These are phyloP conservation scores for Talaromyces sp. DNA, from an alignment of 2,329 filamentous ascomycete species.

Conservation along the genomic window DNA sequence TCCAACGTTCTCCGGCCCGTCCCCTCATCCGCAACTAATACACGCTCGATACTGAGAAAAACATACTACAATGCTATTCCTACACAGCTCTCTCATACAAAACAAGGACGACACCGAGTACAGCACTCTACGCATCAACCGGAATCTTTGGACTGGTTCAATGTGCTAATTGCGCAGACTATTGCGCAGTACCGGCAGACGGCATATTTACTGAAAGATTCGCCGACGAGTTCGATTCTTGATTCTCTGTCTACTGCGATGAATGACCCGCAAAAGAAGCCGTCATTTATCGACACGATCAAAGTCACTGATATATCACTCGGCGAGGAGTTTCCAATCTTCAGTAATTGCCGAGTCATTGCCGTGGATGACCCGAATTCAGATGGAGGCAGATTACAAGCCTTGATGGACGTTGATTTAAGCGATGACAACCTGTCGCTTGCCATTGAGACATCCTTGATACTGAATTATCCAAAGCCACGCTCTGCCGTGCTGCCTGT, in stretches of 20 bases:
- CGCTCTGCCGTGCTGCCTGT: slow-evolving; percentile 86
- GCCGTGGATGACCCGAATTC: slow-evolving; percentile 61
- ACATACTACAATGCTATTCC: slow-evolving; percentile 79
- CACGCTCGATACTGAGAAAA: slow-evolving; percentile 75
- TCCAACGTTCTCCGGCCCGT: slow-evolving; percentile 70
- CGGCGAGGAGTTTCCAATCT: slow-evolving; percentile 96
- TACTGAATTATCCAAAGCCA: slow-evolving; percentile 91
- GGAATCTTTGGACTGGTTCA: slow-evolving; percentile 98
- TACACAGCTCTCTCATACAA: slow-evolving; percentile 34
- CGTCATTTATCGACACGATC: slow-evolving; percentile 90
- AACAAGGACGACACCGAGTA: slow-evolving; percentile 41
- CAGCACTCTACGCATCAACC: slow-evolving; percentile 78
- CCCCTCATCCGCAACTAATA: slow-evolving; percentile 79
- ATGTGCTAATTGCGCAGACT: slow-evolving; percentile 92
- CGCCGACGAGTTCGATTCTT: slow-evolving; percentile 60
- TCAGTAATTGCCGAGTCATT: slow-evolving; percentile 96
- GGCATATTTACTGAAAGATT: slow-evolving; percentile 76
- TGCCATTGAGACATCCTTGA: slow-evolving; percentile 86
- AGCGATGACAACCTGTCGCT: slow-evolving; percentile 89
- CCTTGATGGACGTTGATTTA: slow-evolving; percentile 93
- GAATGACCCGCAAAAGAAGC: slow-evolving; percentile 81
- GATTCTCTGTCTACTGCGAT: slow-evolving; percentile 78
- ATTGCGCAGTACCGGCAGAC: slow-evolving; percentile 93
- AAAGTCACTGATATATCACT: slow-evolving; percentile 88
- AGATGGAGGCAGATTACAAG: slow-evolving; percentile 76